These are phyloP conservation scores for Leccinum rimulosum DNA, from an alignment of 768 basidiomycete species.

Conservation along the genomic window DNA sequence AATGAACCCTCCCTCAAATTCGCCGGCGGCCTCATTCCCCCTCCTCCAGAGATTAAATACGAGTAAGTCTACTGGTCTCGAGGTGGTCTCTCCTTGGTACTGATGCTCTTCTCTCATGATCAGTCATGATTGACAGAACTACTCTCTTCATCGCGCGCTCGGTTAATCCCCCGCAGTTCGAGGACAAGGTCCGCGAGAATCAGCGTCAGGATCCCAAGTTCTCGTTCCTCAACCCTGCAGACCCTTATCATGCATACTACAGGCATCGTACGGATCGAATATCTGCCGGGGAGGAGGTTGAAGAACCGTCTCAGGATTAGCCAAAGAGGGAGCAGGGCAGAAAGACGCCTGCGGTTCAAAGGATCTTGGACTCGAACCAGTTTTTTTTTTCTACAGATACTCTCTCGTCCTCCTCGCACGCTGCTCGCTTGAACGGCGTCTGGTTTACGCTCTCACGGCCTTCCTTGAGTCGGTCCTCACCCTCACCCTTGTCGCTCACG, in stretches of 20 bases:
- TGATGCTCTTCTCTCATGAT: conserved; percentile 6
- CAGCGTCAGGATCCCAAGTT: conserved; percentile 97
- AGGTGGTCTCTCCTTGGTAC: background rate
- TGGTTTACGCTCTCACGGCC: conserved; percentile 17
- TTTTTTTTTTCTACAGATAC: conserved; percentile 35
- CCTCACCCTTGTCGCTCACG: conserved; percentile 18
- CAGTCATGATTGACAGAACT: conserved; percentile 94
- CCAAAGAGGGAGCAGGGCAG: no score
- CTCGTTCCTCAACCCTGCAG: conserved; percentile 94
- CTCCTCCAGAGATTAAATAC: conserved; percentile 96
- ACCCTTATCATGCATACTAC: conserved; percentile 99
- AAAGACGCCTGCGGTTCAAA: no score
- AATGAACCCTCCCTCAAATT: conserved; percentile 26
- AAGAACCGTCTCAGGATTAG: conserved; percentile 47
- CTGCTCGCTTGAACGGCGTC: conserved; percentile 4
- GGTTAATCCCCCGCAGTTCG: conserved; percentile 89
- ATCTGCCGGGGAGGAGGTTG: conserved; percentile 67
- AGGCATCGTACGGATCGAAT: conserved; percentile 86
- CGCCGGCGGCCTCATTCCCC: conserved; percentile 65
- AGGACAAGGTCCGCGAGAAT: conserved; percentile 95
- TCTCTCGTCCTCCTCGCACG: conserved; percentile 18
- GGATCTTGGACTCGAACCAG: no score
- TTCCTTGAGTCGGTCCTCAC: conserved; percentile 14
- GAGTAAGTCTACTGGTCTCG: conserved; percentile 14
- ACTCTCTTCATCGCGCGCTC: conserved; percentile 89